phyloP scores from a whole-genome alignment of 176 grass and related monocot genomes.

The Oryza punctata region DNA sequence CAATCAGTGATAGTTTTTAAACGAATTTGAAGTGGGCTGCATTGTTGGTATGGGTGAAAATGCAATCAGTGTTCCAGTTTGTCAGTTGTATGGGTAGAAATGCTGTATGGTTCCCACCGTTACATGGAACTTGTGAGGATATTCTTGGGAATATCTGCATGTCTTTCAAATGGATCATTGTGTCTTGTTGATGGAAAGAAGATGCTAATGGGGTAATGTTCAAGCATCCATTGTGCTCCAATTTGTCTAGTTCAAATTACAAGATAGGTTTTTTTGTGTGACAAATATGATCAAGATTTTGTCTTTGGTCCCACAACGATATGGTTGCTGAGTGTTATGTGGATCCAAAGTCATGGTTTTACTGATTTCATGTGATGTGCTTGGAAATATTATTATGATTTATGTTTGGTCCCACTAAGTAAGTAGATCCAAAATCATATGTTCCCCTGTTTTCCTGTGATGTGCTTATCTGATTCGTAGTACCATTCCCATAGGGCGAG shows the following conservation, averaged over 20 bases:
- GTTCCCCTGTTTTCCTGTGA: slow-evolving; percentile 15
- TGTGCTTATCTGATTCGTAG: not conserved
- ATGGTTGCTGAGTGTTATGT: not conserved
- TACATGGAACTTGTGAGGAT: slow-evolving; percentile 18
- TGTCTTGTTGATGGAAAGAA: not conserved
- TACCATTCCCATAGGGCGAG: not conserved
- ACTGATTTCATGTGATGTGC: slow-evolving; percentile 18
- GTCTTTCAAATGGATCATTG: not conserved
- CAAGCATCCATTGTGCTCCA: not conserved
- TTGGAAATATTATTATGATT: not conserved
- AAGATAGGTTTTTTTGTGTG: not conserved
- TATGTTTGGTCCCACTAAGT: not conserved
- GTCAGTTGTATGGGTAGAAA: not conserved
- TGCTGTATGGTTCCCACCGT: not conserved
- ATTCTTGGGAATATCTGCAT: slow-evolving; percentile 14
- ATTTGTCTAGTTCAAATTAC: not conserved
- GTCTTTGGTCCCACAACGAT: slow-evolving; percentile 5
- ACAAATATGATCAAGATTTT: not conserved
- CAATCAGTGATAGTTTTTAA: not conserved
- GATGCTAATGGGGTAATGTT: not conserved
- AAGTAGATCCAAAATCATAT: not conserved
- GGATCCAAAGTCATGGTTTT: not conserved
- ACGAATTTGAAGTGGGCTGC: not conserved
- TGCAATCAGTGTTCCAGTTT: not conserved
- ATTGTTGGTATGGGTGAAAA: slow-evolving; percentile 1